Evolutionary conservation across 768 basidiomycete species (phyloP).

Genomic region (Pleurotus pulmonarius): DNA sequence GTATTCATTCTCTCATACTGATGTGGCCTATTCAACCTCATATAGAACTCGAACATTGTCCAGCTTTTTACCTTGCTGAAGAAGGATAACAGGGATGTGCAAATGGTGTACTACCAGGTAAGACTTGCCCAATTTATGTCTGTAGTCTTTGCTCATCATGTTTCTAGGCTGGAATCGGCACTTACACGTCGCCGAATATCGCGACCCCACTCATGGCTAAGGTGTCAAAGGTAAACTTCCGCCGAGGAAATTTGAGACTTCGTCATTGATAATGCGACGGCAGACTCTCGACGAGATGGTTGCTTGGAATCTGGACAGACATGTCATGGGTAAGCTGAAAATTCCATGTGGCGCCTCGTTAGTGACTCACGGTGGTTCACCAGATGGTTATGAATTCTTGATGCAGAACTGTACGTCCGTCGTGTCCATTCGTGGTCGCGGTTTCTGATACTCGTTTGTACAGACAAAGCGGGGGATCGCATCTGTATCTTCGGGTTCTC

Average conservation of each 20-base stretch:
- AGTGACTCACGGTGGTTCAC: neutral
- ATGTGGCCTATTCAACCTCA: no score
- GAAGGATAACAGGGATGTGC: conserved; percentile 47
- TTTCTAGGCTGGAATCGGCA: conserved; percentile 9
- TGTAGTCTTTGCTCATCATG: neutral
- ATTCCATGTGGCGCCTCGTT: neutral
- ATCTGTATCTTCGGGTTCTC: conserved; percentile 71
- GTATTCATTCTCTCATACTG: no score
- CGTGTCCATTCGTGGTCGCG: no score
- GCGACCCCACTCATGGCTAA: conserved; percentile 30
- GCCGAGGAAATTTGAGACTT: neutral
- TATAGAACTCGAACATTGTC: conserved; percentile 54
- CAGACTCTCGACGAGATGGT: conserved; percentile 47
- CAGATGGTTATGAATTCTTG: conserved; percentile 2
- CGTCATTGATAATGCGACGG: neutral
- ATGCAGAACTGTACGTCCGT: conserved; percentile 53
- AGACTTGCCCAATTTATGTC: neutral
- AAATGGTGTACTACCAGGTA: conserved; percentile 60
- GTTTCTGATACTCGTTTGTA: neutral
- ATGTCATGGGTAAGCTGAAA: conserved; percentile 40
- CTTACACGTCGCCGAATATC: conserved; percentile 35
- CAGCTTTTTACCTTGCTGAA: conserved; percentile 45
- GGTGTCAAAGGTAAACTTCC: conserved; percentile 32
- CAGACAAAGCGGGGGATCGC: conserved; percentile 49
- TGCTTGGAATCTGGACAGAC: conserved; percentile 43